Conservation (phyloP, 371 early-diverging fungal genomes). For the Rhizopus sp. region DNA sequence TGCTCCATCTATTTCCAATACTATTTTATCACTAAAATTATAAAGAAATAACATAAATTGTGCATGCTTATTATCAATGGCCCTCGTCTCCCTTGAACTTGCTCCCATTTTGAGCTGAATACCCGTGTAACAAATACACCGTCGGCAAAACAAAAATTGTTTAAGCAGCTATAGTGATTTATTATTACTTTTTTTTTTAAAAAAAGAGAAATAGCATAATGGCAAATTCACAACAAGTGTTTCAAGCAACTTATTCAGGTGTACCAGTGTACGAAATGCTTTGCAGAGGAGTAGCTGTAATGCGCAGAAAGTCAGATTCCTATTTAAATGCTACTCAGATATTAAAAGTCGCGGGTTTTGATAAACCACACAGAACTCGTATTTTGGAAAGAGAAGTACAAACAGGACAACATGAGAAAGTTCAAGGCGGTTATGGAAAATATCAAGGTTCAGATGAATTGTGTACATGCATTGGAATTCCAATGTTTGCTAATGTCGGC, state of each 20-base stretch:
- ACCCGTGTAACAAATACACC: too few relatives aligned
- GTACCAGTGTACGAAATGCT: conserved; percentile 90
- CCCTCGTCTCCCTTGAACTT: too few relatives aligned
- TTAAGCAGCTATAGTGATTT: neutral
- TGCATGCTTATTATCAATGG: too few relatives aligned
- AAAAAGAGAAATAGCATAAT: neutral
- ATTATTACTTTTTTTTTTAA: too few relatives aligned
- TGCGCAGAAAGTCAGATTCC: conserved; percentile 83
- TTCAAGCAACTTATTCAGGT: conserved; percentile 86
- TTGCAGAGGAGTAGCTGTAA: conserved; percentile 82
- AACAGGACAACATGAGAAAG: conserved; percentile 83
- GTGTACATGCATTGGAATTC: neutral
- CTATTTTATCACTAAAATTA: too few relatives aligned
- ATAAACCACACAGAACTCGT: conserved; percentile 86
- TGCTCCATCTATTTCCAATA: too few relatives aligned
- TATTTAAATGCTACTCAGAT: conserved; percentile 95
- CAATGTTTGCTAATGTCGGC: too few relatives aligned
- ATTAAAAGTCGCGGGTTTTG: conserved; percentile 90
- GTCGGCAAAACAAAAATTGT: neutral
- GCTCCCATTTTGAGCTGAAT: too few relatives aligned
- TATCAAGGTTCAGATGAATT: conserved; percentile 70
- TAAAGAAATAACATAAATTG: too few relatives aligned
- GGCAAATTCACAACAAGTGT: conserved; percentile 25
- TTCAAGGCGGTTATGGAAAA: conserved; percentile 96
- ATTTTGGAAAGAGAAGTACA: conserved; percentile 88